Evolutionary conservation across 139 green algal genomes (phyloP), one percentile per base, ranked within the genome.

Genomic region (Haematococcus sp.): DNA sequence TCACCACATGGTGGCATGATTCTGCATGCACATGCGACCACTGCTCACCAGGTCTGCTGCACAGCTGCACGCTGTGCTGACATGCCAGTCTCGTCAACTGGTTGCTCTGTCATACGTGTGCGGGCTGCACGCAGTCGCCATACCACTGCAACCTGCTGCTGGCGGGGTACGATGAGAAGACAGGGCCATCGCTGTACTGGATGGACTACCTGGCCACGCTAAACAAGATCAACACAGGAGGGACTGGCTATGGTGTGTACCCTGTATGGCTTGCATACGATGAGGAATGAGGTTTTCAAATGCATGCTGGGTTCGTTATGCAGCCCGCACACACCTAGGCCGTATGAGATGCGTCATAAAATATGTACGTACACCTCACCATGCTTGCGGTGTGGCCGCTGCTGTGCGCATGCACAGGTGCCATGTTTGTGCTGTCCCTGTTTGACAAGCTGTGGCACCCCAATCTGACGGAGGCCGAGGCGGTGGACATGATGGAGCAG

Each of bases 131-230:
- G 52, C 87, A 98, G 93, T 89, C 87, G 0, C 91, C 94, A 0
- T 99, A 98, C 79, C 81, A 95, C 51, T 89, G 87, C 73, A 99
- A 99, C 87, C 68, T 98, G 63, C 80, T 99, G 31, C 73, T 99
- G 28, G 96, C 93, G 7, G 96, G 96, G 0, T 98, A 87, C 72
- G 95, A 99, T 70, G 81, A 97, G 67, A 81, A 71, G 7, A 75
- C 78, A 0, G 94, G 95, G 0, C 78, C 96, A 0, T 86, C 89
- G 0, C 81, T 99, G 52, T 99, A 98, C 82, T 99, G 93, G 92
- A 80, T 98, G 63, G 96, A 99, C 86, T 99, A 99, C 86, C 86
- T 99, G 30, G 95, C 93, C 20, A 99, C 96, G 2, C 81, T 97
- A 70, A 94, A 97, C 87, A 95, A 95, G 78, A 89, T 98, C 84